Base-by-base conservation (phyloP, 768 basidiomycete species). In the Sarcodon sp. region DNA sequence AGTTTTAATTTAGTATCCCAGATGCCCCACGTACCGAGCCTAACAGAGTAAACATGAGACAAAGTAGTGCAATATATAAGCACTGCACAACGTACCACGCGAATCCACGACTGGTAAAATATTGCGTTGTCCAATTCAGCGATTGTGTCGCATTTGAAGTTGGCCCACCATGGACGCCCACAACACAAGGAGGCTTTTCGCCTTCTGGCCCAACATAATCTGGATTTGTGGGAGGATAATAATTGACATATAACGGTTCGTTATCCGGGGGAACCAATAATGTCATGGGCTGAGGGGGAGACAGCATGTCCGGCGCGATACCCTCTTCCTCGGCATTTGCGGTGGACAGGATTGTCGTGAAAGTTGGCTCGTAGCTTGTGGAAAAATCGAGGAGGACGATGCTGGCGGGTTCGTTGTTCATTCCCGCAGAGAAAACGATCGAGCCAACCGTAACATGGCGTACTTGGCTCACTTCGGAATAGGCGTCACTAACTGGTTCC, bases 81-180 rank as follows among this genome's bases (percentile, higher is more conserved):
- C n/a, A 16, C n/a, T n/a, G n/a, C 2, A 47, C 11, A 5, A 49
- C 67, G 47, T 53, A 83, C 84, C 81, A 86, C n/a, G 71, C 82
- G 65, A 73, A 87, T 27, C 84, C 83, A 4, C 82, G 71, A 32
- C 75, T 76, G 0, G 83, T 86, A 52, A 77, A 86, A 54, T 72
- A 87, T 53, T 83, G 71, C 43, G 66, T 73, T n/a, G 54, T 59
- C 75, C 76, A 76, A 11, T 58, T 60, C 33, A 87, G 59, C 0
- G 66, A 73, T 46, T 80, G 77, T 1, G 51, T 15, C 4, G 66
- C 64, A 4, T 67, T 59, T 3, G 54, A 55, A 0, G 83, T 87
- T 0, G 88, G 87, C 0, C 87, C 87, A 0, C 87, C 87, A 50
- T 89, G 87, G 4, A 73, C 71, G 34, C 68, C 54, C 10, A 86